Evolutionary conservation across 495 filamentous ascomycete species (phyloP).

Genomic region (Aspergillus ellipticus): DNA sequence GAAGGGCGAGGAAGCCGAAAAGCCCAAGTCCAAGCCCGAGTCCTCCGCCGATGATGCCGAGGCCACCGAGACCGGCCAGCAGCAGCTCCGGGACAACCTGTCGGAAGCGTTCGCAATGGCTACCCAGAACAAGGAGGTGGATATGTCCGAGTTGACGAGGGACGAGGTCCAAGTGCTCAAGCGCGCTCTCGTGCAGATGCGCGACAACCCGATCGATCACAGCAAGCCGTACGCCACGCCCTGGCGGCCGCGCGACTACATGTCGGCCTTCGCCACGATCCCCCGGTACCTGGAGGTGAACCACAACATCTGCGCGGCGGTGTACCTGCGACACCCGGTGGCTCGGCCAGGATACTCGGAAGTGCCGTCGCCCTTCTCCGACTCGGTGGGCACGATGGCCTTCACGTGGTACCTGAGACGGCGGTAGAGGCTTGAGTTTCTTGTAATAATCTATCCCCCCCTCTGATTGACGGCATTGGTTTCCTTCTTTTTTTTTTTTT

Average conservation of each 20-base stretch:
- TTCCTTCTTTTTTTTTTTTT: slow-evolving; percentile 13
- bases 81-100: slow-evolving; percentile 30
- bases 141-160: slow-evolving; percentile 36
- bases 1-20: neutral
- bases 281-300: slow-evolving; percentile 96
- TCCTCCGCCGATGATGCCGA: slow-evolving; percentile 4
- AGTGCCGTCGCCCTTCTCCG: slow-evolving; percentile 80
- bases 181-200: slow-evolving; percentile 50
- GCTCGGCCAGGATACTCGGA: slow-evolving; percentile 83
- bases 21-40: slow-evolving; percentile 5
- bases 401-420: slow-evolving; percentile 94
- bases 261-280: slow-evolving; percentile 90
- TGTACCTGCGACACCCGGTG: slow-evolving; percentile 93
- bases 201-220: slow-evolving; percentile 70
- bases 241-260: slow-evolving; percentile 83
- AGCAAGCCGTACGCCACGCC: slow-evolving; percentile 86
- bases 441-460: slow-evolving; percentile 2
- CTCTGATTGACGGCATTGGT: slow-evolving; percentile 1
- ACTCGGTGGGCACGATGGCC: slow-evolving; percentile 63
- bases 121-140: slow-evolving; percentile 34
- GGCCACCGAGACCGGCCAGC: slow-evolving; percentile 13
- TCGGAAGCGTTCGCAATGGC: slow-evolving; percentile 43
- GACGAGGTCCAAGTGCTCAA: slow-evolving; percentile 41
- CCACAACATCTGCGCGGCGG: slow-evolving; percentile 89
- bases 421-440: slow-evolving; percentile 40